These are phyloP conservation scores for Botrytis elliptica DNA, from an alignment of 2,329 filamentous ascomycete species.

Conservation along the genomic window DNA sequence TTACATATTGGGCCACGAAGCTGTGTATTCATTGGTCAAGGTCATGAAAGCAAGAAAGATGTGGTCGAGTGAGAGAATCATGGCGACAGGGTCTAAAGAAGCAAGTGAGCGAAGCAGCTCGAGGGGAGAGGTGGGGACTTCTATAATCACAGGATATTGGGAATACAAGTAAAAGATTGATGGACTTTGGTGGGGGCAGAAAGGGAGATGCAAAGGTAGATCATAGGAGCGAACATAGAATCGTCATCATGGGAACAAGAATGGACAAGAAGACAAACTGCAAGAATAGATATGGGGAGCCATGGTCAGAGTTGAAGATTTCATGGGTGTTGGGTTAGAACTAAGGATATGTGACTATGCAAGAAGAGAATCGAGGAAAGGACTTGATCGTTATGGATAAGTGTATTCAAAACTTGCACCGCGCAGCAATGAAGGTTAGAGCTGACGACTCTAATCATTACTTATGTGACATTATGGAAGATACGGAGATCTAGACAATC, in stretches of 20 bases:
- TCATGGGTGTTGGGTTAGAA: not conserved
- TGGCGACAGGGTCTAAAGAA: not conserved
- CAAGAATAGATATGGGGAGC: rapidly evolving
- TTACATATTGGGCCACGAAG: rapidly evolving
- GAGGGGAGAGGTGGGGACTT: not conserved
- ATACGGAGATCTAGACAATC: not conserved
- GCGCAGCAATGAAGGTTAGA: not conserved
- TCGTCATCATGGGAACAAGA: not conserved
- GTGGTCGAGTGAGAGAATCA: not conserved
- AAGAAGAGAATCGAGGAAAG: not conserved
- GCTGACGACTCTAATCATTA: rapidly evolving
- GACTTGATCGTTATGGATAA: rapidly evolving
- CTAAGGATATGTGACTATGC: rapidly evolving
- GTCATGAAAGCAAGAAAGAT: not conserved
- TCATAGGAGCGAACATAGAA: not conserved
- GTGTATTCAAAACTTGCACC: not conserved
- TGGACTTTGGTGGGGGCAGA: not conserved
- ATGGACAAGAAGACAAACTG: rapidly evolving
- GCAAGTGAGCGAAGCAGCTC: not conserved
- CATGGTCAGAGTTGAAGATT: not conserved
- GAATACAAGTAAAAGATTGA: not conserved
- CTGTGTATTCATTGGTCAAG: rapidly evolving
- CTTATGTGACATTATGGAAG: rapidly evolving
- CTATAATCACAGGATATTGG: not conserved
- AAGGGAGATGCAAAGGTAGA: rapidly evolving